Percentiles rank a stretch among this genome's conserved stretches.
Conservation (phyloP, 495 filamentous ascomycete species). For the Penicillium fimorum region DNA sequence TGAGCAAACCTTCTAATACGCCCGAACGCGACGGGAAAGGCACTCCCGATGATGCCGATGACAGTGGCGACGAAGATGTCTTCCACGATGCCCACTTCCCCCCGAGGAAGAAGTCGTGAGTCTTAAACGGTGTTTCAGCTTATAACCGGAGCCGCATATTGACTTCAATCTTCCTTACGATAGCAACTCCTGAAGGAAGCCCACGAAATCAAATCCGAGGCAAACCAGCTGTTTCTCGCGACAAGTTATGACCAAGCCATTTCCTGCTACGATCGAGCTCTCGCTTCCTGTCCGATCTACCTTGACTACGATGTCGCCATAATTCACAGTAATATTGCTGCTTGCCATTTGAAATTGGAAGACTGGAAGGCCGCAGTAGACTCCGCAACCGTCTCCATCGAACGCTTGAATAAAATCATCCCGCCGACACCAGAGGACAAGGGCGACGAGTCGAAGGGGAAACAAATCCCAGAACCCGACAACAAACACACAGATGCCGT, state of each 20-base stretch:
- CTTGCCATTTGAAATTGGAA: constrained; percentile 82
- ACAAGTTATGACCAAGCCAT: constrained; percentile 81
- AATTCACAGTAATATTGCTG: constrained; percentile 81
- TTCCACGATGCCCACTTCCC: constrained; percentile 59
- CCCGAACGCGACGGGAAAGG: constrained; percentile 15
- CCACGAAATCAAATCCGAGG: constrained; percentile 69
- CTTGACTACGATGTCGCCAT: constrained; percentile 89
- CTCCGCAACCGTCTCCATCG: constrained; percentile 68
- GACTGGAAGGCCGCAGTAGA: constrained; percentile 84
- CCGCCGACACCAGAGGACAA: constrained; percentile 31
- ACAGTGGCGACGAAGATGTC: constrained; percentile 44
- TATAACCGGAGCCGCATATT: constrained; percentile 4
- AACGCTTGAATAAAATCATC: constrained; percentile 63
- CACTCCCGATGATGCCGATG: constrained; percentile 20
- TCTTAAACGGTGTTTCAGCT: constrained; percentile 2
- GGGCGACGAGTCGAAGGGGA: constrained; percentile 22
- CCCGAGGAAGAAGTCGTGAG: constrained; percentile 74
- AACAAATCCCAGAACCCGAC: constrained; percentile 14
- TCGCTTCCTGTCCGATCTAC: constrained; percentile 79
- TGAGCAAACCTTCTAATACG: constrained; percentile 10
- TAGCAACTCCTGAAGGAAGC: constrained; percentile 71
- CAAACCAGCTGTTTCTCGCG: constrained; percentile 72
- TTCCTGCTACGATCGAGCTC: constrained; percentile 80
- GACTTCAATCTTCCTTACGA: background rate
- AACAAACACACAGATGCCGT: constrained; percentile 33